phyloP scores from a whole-genome alignment of 2,329 filamentous ascomycete genomes.

The Dryadomyces quercivorus region DNA sequence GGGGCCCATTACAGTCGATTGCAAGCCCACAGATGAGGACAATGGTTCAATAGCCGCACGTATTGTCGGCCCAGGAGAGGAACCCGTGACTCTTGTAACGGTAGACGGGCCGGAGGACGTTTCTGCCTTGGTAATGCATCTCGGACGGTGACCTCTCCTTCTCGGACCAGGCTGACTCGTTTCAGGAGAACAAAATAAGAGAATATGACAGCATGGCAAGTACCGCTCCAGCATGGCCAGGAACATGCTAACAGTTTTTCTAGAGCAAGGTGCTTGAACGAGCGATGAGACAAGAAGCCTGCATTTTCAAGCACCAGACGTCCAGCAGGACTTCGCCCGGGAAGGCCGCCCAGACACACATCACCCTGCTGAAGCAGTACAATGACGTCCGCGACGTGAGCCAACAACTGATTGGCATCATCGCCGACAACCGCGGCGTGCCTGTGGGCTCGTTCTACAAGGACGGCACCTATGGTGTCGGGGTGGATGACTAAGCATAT shows the following conservation, averaged over 20 bases:
- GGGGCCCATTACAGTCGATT: neutral
- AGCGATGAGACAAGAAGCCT: constrained; percentile 1
- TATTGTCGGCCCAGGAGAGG: neutral
- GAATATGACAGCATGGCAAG: constrained; percentile 7
- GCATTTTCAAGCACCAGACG: neutral
- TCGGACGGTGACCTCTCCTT: neutral
- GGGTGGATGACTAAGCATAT: constrained; percentile 7
- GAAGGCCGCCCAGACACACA: constrained; percentile 11
- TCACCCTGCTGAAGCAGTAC: constrained; percentile 20
- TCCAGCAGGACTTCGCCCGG: neutral
- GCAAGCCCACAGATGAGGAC: neutral
- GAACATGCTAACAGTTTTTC: neutral
- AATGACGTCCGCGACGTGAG: constrained; percentile 26
- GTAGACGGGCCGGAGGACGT: neutral
- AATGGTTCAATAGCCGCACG: neutral
- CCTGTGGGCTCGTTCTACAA: constrained; percentile 20
- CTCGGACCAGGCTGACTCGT: neutral
- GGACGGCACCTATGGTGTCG: constrained; percentile 19
- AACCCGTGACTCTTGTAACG: neutral
- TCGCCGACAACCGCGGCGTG: constrained; percentile 23
- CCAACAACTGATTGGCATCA: constrained; percentile 25
- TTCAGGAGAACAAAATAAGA: neutral
- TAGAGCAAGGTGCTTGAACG: constrained; percentile 6
- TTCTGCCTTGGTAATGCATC: neutral
- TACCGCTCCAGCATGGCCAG: neutral